These are phyloP conservation scores for Mimosa pudica DNA, from an alignment of 306 rosid species.

Conservation along the genomic window DNA sequence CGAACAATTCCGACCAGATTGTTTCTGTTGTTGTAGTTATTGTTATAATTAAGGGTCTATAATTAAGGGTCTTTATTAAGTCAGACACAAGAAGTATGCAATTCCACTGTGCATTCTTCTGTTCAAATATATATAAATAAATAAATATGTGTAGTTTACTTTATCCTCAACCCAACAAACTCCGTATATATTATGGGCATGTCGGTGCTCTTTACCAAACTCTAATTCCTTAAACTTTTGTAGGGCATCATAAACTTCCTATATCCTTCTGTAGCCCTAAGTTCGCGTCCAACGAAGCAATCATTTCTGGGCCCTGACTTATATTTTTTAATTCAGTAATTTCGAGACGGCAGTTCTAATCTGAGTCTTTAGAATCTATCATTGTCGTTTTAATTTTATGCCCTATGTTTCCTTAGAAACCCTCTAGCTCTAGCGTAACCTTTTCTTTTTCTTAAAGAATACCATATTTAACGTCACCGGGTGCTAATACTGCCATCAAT, in stretches of 20 bases:
- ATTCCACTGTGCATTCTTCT: slow-evolving; percentile 40
- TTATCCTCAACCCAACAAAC: slow-evolving; percentile 21
- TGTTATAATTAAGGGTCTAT: not conserved
- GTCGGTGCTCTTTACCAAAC: slow-evolving; percentile 50
- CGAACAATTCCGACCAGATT: not conserved
- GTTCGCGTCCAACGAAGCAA: slow-evolving; percentile 26
- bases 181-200: not conserved
- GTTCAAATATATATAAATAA: not conserved
- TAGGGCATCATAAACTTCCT: slow-evolving; percentile 40
- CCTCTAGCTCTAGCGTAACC: not conserved
- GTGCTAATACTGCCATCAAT: not conserved
- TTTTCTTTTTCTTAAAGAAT: slow-evolving; percentile 1
- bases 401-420: not conserved
- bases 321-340: not conserved
- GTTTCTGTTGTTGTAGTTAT: not conserved
- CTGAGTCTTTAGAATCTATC: not conserved
- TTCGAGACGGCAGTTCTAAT: slow-evolving; percentile 20
- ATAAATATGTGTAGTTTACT: slow-evolving; percentile 15
- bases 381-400: not conserved
- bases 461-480: not conserved
- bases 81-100: slow-evolving; percentile 43
- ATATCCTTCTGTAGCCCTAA: slow-evolving; percentile 21
- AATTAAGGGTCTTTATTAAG: not conserved
- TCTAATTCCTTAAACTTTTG: slow-evolving; percentile 20
- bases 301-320: slow-evolving; percentile 35